phyloP scores from a whole-genome alignment of 2,329 filamentous ascomycete genomes.

The Botrytis fabae region DNA sequence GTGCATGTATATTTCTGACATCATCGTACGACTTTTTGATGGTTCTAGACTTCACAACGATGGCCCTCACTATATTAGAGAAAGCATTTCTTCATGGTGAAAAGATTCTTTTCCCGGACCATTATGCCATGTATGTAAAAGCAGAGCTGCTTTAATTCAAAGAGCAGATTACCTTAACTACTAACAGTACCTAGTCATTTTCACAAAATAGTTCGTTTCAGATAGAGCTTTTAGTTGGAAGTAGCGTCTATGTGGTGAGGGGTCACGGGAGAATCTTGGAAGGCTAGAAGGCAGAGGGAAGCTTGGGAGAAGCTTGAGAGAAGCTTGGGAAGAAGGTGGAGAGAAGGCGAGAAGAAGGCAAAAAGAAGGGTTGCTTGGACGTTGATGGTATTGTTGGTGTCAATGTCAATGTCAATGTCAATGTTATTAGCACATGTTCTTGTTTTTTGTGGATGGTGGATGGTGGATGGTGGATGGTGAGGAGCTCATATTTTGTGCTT shows the following conservation, averaged over 20 bases:
- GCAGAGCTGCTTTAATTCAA: neutral
- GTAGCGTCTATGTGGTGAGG: neutral
- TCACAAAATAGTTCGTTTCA: neutral
- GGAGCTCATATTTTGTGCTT: neutral
- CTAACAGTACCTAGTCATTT: neutral
- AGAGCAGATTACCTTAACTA: neutral
- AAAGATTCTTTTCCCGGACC: neutral
- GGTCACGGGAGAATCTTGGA: neutral
- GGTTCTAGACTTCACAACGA: neutral
- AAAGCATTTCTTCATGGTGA: neutral
- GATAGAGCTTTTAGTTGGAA: neutral
- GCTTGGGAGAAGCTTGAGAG: neutral
- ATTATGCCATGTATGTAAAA: neutral
- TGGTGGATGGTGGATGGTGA: neutral
- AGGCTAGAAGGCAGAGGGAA: neutral
- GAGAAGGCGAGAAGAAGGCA: neutral
- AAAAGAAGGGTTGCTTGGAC: neutral
- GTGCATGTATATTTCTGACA: neutral
- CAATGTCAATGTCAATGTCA: too few species aligned
- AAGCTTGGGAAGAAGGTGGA: neutral
- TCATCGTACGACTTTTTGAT: neutral
- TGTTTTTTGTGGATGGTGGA: neutral
- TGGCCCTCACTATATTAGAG: neutral
- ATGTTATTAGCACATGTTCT: too few species aligned
- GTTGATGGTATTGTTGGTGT: neutral